A percentile compares a stretch with the other conserved stretches of the same genome.
Evolutionary conservation across 768 basidiomycete genomes (phyloP).

Genomic region (Russula griseocarnosa): DNA sequence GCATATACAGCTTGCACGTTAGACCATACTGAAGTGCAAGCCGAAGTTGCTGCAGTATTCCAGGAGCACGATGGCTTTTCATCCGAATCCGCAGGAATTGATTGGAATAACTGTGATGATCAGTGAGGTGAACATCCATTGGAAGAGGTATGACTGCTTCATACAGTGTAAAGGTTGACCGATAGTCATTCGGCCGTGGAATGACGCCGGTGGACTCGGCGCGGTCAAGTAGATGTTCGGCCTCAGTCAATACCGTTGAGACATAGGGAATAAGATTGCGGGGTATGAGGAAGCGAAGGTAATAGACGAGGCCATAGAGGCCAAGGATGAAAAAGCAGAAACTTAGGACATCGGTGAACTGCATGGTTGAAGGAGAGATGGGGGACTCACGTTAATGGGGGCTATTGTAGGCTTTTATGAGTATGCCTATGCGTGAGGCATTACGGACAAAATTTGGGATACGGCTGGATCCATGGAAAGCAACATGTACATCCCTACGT

Average conservation of each 20-base stretch:
- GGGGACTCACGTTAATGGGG: not conserved
- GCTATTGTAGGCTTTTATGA: not conserved
- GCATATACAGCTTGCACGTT: too few species aligned
- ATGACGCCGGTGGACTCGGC: not conserved
- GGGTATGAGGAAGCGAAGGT: not conserved
- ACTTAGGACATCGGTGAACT: not conserved
- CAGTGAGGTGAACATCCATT: too few species aligned
- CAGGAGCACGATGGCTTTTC: too few species aligned
- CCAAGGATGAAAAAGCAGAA: slow-evolving; percentile 5
- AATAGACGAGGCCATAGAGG: not conserved
- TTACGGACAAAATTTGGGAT: too few species aligned
- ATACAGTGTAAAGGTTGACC: not conserved
- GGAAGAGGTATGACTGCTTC: too few species aligned
- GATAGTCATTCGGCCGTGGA: not conserved
- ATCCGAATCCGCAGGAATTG: too few species aligned
- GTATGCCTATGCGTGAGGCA: not conserved
- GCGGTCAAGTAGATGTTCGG: not conserved
- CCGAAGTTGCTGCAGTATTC: too few species aligned
- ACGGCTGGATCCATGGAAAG: too few species aligned
- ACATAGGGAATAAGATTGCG: not conserved
- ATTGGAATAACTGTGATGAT: too few species aligned
- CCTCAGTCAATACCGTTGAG: not conserved
- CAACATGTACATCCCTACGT: too few species aligned
- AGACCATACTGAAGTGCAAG: too few species aligned
- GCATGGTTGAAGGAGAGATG: not conserved